phyloP scores from a whole-genome alignment of 805 yeast species.

The Teunomyces tritomae region DNA sequence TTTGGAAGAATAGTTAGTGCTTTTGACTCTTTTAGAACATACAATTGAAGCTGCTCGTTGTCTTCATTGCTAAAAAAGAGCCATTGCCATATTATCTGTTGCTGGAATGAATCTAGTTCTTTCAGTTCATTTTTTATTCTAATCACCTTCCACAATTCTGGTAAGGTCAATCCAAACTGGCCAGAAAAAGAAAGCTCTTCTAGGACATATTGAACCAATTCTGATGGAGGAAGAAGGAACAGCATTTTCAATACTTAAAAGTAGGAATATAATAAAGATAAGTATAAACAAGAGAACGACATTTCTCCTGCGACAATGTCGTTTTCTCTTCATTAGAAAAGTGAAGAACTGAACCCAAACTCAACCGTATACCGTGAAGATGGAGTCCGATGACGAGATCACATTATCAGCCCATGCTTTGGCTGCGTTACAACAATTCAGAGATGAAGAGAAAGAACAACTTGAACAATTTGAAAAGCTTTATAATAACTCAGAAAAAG shows the following conservation, averaged over 20 bases:
- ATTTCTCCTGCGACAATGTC: slow-evolving; percentile 3
- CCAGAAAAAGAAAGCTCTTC: slow-evolving; percentile 34
- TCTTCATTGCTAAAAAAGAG: slow-evolving; percentile 22
- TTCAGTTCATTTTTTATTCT: slow-evolving; percentile 16
- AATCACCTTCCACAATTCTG: slow-evolving; percentile 27
- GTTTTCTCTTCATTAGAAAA: background rate
- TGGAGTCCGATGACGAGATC: slow-evolving; percentile 45
- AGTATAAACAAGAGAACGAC: background rate
- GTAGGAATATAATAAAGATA: background rate
- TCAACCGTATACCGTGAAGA: slow-evolving; percentile 5
- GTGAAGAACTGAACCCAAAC: background rate
- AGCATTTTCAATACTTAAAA: slow-evolving; percentile 9
- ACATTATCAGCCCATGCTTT: slow-evolving; percentile 48
- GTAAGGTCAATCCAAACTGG: slow-evolving; percentile 24
- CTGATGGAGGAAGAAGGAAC: slow-evolving; percentile 16
- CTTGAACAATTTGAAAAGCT: slow-evolving; percentile 55
- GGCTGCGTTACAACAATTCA: slow-evolving; percentile 63
- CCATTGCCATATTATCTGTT: slow-evolving; percentile 41
- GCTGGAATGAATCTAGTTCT: slow-evolving; percentile 33
- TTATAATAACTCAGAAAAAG: slow-evolving; percentile 55
- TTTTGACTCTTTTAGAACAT: slow-evolving; percentile 12
- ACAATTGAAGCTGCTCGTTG: slow-evolving; percentile 11
- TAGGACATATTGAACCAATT: slow-evolving; percentile 21
- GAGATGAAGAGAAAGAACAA: slow-evolving; percentile 58
- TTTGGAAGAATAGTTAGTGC: slow-evolving; percentile 15